Conservation (phyloP, 495 filamentous ascomycete species). For the Rusavskia elegans region DNA sequence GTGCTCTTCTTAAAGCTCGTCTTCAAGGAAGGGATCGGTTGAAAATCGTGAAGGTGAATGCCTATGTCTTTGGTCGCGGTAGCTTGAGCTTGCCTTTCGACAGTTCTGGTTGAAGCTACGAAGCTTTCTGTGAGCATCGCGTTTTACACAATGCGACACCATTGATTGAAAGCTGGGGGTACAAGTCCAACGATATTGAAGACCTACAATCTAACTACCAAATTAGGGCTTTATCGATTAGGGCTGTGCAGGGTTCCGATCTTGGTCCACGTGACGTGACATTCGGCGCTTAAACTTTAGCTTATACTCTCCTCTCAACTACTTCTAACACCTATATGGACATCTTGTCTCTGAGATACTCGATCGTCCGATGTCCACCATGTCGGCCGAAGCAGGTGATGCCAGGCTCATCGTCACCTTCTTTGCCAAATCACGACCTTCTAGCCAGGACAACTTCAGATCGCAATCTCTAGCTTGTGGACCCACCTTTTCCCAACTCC, state of each 20-base stretch:
- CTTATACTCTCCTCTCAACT: too few species aligned
- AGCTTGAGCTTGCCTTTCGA: slow-evolving; percentile 45
- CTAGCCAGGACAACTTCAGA: background rate
- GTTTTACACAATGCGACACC: too few species aligned
- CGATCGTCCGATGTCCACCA: background rate
- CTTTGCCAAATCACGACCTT: slow-evolving; percentile 3
- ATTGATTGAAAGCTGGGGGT: too few species aligned
- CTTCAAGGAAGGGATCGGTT: slow-evolving; percentile 53
- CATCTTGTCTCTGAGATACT: background rate
- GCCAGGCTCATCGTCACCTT: slow-evolving; percentile 3
- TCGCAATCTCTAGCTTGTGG: background rate
- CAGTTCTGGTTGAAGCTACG: slow-evolving; percentile 53
- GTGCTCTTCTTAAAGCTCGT: slow-evolving; percentile 87
- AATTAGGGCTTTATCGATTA: too few species aligned
- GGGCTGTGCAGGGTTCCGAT: too few species aligned
- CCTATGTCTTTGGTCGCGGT: slow-evolving; percentile 59
- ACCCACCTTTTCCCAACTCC: background rate
- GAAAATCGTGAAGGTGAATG: slow-evolving; percentile 70
- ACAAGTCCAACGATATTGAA: too few species aligned
- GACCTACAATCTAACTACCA: too few species aligned
- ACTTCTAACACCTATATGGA: too few species aligned
- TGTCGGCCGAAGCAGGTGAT: background rate
- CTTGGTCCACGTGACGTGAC: too few species aligned
- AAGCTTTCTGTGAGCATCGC: slow-evolving; percentile 71
- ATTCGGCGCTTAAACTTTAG: too few species aligned